Base-by-base conservation (phyloP, 148 eudicot genomes). In the Nepenthes mirabilis region DNA sequence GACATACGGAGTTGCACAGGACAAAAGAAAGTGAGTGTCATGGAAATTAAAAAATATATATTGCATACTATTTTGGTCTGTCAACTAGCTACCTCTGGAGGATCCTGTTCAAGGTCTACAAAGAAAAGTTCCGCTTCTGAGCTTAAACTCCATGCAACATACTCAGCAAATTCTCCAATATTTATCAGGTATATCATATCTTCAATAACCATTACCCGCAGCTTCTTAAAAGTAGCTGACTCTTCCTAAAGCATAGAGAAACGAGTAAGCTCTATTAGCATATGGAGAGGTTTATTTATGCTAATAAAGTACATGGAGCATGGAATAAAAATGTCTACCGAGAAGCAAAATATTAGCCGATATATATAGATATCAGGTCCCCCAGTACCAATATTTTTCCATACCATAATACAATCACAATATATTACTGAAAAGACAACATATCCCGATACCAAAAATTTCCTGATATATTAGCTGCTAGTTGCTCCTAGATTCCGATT, bases 161-260 rank as follows among this genome's bases (percentile, higher is more conserved):
- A 79, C 56, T 79, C 82, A 37, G 82, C 81, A 69, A 93, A 79
- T 53, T 74, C 86, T 62, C 33, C 52, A 43, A 73, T 72, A 70
- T 86, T 79, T 66, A 86, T 75, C 72, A 93, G 45, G 68, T 93
- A 93, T 64, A 93, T 76, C 96, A 93, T 93, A 65, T 93, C 98
- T 57, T 93, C 96, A 65, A 88, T 79, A 68, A 88, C 76, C 98
- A 93, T 86, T 69, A 93, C 81, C 43, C 79, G 67, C 68, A 93
- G 59, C 65, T 68, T 71, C 83, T 79, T 57, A 73, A 85, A 93
- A 51, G 70, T 61, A 35, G 80, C 57, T 23, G 81, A 80, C 59
- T 82, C 91, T 95, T 93, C 95, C 98, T 93, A 82, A 67, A 70
- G 47, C 50, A 66, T 56, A 36, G 48, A 37, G 47, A 55, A 23